Percentiles rank a stretch among this genome's conserved stretches.
These are phyloP conservation scores for Paulownia fortunei DNA, from an alignment of 257 asterid species.

Conservation along the genomic window DNA sequence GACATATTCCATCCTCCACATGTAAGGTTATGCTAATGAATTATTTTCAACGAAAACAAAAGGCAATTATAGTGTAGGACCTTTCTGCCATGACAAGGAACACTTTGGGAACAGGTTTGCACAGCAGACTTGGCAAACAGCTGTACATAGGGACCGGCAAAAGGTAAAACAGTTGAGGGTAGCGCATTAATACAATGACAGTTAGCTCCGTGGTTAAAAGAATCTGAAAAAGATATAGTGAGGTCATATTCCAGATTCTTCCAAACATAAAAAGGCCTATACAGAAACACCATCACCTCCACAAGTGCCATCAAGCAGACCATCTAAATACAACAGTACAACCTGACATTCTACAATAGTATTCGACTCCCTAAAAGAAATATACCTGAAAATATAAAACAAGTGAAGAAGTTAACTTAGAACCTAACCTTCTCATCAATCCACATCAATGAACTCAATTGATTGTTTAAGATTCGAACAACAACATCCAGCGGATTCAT, in stretches of 20 bases:
- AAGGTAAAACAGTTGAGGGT: background rate
- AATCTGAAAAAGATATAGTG: background rate
- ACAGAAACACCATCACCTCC: background rate
- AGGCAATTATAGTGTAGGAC: too few species aligned
- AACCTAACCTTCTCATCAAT: slow-evolving; percentile 87
- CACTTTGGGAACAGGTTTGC: too few species aligned
- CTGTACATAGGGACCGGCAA: background rate
- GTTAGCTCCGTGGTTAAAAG: too few species aligned
- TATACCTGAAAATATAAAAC: background rate
- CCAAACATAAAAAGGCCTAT: background rate
- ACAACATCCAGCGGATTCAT: slow-evolving; percentile 87
- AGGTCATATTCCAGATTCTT: background rate
- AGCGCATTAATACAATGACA: background rate
- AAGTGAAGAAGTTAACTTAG: slow-evolving; percentile 23
- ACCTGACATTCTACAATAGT: background rate
- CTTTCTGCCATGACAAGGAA: too few species aligned
- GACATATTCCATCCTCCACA: too few species aligned
- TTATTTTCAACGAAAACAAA: too few species aligned
- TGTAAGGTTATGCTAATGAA: too few species aligned
- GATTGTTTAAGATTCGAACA: slow-evolving; percentile 90
- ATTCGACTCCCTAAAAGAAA: background rate
- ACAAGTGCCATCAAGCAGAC: background rate
- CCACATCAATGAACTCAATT: slow-evolving; percentile 92
- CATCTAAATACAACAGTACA: background rate
- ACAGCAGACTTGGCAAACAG: too few species aligned